A percentile compares a stretch with the other conserved stretches of the same genome.
These are phyloP conservation scores for Xerocomus amazonicus DNA, from an alignment of 1,284 basidiomycete species.

Conservation along the genomic window DNA sequence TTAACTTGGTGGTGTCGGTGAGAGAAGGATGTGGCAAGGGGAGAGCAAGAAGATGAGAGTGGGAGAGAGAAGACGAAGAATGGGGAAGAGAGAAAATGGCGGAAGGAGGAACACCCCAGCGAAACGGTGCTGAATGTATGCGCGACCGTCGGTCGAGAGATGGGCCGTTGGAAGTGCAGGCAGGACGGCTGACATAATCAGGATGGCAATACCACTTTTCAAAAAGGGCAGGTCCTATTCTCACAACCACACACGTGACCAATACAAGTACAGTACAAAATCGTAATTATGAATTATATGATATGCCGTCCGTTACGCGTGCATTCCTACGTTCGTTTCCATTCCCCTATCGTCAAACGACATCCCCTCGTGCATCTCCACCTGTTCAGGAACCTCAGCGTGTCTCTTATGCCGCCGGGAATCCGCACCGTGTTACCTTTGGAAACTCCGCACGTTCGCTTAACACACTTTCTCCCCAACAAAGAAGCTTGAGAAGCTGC, in stretches of 20 bases:
- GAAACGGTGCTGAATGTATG: slow-evolving; percentile 26
- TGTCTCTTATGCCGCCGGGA: slow-evolving; percentile 9
- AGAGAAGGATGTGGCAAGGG: background rate
- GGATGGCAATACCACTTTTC: slow-evolving; percentile 21
- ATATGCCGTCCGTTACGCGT: slow-evolving; percentile 18
- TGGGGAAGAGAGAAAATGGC: background rate
- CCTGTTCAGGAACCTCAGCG: slow-evolving; percentile 26
- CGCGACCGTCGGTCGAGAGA: slow-evolving; percentile 23
- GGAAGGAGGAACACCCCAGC: slow-evolving; percentile 13
- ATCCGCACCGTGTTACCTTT: slow-evolving; percentile 43
- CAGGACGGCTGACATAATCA: slow-evolving; percentile 33
- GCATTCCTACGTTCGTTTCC: slow-evolving; percentile 22
- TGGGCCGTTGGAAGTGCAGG: slow-evolving; percentile 28
- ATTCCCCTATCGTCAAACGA: slow-evolving; percentile 11
- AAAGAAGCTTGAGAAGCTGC: slow-evolving; percentile 80
- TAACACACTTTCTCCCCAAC: slow-evolving; percentile 85
- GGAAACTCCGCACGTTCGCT: slow-evolving; percentile 75
- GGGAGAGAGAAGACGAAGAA: background rate
- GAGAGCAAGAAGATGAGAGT: background rate
- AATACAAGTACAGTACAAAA: background rate
- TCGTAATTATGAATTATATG: background rate
- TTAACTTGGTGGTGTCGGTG: slow-evolving; percentile 10
- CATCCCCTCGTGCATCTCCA: slow-evolving; percentile 32
- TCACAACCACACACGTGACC: slow-evolving; percentile 16
- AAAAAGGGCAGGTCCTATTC: slow-evolving; percentile 1